Base-by-base conservation (phyloP, 345 rosid genomes). In the Gossypium bickii region DNA sequence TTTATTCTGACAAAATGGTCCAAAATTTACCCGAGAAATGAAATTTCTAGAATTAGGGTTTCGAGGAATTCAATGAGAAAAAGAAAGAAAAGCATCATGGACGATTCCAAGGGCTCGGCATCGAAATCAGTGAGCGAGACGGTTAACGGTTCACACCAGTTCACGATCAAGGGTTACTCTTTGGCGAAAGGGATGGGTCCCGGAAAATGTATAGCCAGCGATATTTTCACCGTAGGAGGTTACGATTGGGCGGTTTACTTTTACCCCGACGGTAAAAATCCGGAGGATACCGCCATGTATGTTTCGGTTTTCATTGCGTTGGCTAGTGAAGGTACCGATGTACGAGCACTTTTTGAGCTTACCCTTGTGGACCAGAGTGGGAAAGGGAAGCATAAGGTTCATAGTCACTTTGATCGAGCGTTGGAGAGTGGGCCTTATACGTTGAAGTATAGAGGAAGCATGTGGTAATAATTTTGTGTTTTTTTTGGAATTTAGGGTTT, bases 201-300 rank as follows among this genome's bases (percentile, higher is more conserved):
- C 0, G 98, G 99, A 3, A 92, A 87, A 67, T 92, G 85, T 78
- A 84, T 96, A 52, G 65, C 91, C 70, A 93, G 98, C 87, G 97
- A 92, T 48, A 51, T 88, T 22, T 93, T 96, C 83, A 82, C 93
- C 64, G 89, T 92, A 20, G 98, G 93, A 2, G 99, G 99, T 11
- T 93, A 84, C 75, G 92, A 93, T 43, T 96, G 99, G 99, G 93
- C 90, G 73, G 81, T 96, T 74, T 93, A 90, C 81, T 96, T 96
- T 64, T 96, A 93, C 57, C 99, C 99, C 0, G 93, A 93, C 73
- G 99, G 98, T 9, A 96, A 90, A 75, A 93, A 88, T 67, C 88
- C 89, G 0, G 97, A 92, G 83, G 97, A 96, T 77, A 85, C 71
- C 38, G 66, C 91, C 48, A 12, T 80, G 78, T 92, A 96, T 48